These are phyloP conservation scores for Cladorrhinum sp. DNA, from an alignment of 2,329 filamentous ascomycete genomes.

Conservation along the genomic window DNA sequence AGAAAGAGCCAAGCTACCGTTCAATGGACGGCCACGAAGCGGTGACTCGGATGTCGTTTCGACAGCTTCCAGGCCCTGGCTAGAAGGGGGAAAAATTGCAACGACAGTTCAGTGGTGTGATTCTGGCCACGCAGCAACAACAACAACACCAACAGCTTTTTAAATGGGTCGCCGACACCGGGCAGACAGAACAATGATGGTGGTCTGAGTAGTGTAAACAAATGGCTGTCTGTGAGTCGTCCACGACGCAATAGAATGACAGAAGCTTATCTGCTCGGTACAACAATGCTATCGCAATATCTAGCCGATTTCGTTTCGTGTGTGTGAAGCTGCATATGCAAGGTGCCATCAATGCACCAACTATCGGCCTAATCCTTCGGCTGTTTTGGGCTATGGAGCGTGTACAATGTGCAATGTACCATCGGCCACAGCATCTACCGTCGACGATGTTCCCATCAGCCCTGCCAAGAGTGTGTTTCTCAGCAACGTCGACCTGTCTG, in stretches of 20 bases:
- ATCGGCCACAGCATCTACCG: too few relatives aligned
- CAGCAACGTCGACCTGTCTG: not conserved
- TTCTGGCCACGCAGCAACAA: not conserved
- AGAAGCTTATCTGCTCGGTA: not conserved
- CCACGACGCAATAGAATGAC: not conserved
- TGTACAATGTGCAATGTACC: not conserved
- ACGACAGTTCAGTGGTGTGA: not conserved
- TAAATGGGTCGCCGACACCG: not conserved
- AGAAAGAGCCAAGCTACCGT: not conserved
- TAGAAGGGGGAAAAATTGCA: not conserved
- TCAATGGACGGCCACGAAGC: not conserved
- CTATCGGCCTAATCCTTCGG: not conserved
- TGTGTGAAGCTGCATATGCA: not conserved
- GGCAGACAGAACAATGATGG: not conserved
- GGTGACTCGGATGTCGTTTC: constrained; percentile 5
- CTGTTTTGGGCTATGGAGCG: not conserved
- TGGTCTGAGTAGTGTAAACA: not conserved
- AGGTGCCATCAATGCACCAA: not conserved
- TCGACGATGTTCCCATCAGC: not conserved
- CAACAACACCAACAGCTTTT: too few relatives aligned
- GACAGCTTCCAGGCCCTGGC: not conserved
- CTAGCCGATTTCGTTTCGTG: too few relatives aligned
- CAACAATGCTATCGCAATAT: too few relatives aligned
- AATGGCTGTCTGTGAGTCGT: too few relatives aligned
- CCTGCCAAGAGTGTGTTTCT: not conserved